A percentile compares a stretch with the other conserved stretches of the same genome.
Conservation (phyloP, 139 green algal genomes). For the Dunaliella sp. region DNA sequence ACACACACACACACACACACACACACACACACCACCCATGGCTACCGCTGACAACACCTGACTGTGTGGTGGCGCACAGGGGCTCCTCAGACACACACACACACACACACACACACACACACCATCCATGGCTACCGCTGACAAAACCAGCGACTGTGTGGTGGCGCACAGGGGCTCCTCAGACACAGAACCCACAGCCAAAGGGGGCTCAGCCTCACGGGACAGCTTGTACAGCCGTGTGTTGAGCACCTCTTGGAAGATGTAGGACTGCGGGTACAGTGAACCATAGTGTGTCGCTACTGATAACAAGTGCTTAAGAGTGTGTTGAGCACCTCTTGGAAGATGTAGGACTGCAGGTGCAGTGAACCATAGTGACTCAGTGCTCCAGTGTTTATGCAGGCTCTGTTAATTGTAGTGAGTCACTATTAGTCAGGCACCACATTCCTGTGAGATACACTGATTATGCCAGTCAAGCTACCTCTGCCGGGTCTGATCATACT, state of each 20-base stretch:
- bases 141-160: slow-evolving; percentile 42
- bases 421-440: too few species aligned
- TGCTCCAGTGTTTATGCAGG: too few species aligned
- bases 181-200: slow-evolving; percentile 50
- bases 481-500: too few species aligned
- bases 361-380: too few species aligned
- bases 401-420: too few species aligned
- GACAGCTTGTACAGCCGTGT: slow-evolving; percentile 74
- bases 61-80: neutral
- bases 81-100: neutral
- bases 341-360: slow-evolving; percentile 59
- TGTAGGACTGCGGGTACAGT: slow-evolving; percentile 47
- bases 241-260: slow-evolving; percentile 72
- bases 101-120: neutral
- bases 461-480: too few species aligned
- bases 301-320: too few species aligned
- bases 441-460: too few species aligned
- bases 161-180: slow-evolving; percentile 48
- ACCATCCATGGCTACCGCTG: slow-evolving; percentile 31
- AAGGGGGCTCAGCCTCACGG: slow-evolving; percentile 58
- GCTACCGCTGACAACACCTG: neutral
- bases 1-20: too few species aligned
- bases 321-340: slow-evolving; percentile 66
- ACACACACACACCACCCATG: neutral
- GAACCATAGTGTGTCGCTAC: too few species aligned